Percentiles rank a stretch among this genome's conserved stretches.
Conservation (phyloP, 2,329 filamentous ascomycete species). For the Cercospora zeina region DNA sequence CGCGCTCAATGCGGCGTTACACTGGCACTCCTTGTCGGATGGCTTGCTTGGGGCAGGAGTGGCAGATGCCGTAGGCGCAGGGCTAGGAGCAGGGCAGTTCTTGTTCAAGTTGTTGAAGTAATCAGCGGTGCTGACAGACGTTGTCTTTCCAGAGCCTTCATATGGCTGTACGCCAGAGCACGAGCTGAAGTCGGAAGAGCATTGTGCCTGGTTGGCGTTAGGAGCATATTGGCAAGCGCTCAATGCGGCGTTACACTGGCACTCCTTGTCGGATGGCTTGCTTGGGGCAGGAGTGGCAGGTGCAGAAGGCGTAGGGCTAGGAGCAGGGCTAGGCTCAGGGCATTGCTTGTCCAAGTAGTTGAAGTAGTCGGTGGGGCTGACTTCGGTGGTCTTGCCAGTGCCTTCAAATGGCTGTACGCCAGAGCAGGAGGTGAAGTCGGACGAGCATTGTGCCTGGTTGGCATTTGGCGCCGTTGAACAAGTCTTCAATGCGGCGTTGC, state of each 20-base stretch:
- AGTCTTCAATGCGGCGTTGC: neutral
- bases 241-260: neutral
- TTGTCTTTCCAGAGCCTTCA: neutral
- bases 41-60: neutral
- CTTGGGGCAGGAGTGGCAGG: neutral
- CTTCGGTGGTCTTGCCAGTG: slow-evolving; percentile 1
- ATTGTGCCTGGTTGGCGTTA: neutral
- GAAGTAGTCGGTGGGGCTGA: neutral
- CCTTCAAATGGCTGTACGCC: neutral
- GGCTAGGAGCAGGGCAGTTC: neutral
- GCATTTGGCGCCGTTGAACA: neutral
- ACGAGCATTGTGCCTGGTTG: neutral
- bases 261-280: neutral
- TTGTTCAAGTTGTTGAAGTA: neutral
- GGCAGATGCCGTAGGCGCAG: neutral
- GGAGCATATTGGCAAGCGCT: neutral
- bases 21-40: neutral
- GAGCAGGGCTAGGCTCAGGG: too few relatives aligned
- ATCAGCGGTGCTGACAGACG: neutral
- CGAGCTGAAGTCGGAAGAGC: neutral
- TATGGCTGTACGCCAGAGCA: neutral
- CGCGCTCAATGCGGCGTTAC: neutral
- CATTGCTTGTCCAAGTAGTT: neutral
- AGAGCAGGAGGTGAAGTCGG: neutral
- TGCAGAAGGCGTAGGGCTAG: neutral